Evolutionary conservation across 495 filamentous ascomycete species (phyloP).

Genomic region (Parathielavia hyrcaniae): DNA sequence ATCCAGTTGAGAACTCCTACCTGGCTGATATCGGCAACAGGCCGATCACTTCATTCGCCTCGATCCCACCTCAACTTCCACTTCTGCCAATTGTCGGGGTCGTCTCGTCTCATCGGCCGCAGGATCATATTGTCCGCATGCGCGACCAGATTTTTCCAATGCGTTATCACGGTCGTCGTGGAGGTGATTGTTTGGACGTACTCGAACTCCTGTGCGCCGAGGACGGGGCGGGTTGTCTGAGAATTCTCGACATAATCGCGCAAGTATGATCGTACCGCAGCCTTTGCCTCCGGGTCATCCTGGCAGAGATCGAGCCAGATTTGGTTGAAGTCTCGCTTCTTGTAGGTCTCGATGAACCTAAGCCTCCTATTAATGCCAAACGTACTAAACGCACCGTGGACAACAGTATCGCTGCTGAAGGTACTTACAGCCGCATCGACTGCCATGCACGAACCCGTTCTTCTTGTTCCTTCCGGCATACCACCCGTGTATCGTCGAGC

Average conservation of each 20-base stretch:
- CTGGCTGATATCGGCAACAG: not conserved
- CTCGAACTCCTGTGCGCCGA: not conserved
- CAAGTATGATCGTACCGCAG: not conserved
- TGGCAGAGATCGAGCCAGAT: not conserved
- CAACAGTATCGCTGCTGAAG: no score
- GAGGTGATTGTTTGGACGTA: not conserved
- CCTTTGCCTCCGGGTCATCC: not conserved
- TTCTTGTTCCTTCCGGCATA: no score
- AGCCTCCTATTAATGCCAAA: not conserved
- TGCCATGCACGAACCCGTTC: no score
- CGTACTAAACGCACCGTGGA: no score
- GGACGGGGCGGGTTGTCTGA: not conserved
- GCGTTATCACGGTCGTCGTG: not conserved
- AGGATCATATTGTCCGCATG: conserved; percentile 2
- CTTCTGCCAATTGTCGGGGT: not conserved
- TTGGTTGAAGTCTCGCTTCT: not conserved
- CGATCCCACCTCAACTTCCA: conserved; percentile 6
- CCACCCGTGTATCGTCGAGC: no score
- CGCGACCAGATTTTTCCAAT: not conserved
- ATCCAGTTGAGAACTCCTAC: not conserved
- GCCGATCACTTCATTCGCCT: not conserved
- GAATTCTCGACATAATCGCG: not conserved
- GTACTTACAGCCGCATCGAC: no score
- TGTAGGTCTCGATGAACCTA: conserved; percentile 7
- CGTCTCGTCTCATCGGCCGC: not conserved